These are phyloP conservation scores for Cryphonectria parasitica DNA, from an alignment of 2,329 filamentous ascomycete genomes.

Conservation along the genomic window DNA sequence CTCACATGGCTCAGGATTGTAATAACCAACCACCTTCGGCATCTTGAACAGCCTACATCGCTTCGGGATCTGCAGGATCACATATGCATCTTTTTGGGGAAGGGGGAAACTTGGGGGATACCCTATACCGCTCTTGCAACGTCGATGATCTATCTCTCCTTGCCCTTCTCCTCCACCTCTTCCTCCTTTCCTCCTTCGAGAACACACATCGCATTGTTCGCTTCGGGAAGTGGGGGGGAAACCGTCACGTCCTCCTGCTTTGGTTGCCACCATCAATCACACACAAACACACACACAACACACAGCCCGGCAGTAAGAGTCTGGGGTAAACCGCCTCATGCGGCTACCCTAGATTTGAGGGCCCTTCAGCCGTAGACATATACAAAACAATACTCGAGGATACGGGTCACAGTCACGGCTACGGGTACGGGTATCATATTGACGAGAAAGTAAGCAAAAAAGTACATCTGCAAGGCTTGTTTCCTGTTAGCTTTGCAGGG, in stretches of 20 bases:
- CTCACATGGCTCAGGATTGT: background rate
- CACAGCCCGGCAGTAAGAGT: background rate
- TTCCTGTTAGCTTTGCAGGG: background rate
- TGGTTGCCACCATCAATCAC: background rate
- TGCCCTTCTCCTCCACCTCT: background rate
- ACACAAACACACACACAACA: too few relatives aligned
- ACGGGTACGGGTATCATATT: background rate
- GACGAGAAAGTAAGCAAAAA: background rate
- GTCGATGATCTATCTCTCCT: background rate
- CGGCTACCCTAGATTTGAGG: background rate
- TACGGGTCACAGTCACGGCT: background rate
- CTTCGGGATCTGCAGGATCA: background rate
- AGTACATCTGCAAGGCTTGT: background rate
- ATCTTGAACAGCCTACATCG: background rate
- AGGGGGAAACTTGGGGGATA: background rate
- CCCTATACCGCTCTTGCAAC: background rate
- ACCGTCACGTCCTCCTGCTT: background rate
- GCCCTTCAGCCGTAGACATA: background rate
- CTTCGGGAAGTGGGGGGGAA: background rate
- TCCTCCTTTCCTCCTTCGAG: background rate
- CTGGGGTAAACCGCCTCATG: conserved; percentile 2
- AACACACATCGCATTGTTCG: background rate
- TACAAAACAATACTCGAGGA: background rate
- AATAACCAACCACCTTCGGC: background rate
- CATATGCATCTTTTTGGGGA: background rate